Conservation (phyloP, 148 eudicot genomes). For the Rhododendron molle region DNA sequence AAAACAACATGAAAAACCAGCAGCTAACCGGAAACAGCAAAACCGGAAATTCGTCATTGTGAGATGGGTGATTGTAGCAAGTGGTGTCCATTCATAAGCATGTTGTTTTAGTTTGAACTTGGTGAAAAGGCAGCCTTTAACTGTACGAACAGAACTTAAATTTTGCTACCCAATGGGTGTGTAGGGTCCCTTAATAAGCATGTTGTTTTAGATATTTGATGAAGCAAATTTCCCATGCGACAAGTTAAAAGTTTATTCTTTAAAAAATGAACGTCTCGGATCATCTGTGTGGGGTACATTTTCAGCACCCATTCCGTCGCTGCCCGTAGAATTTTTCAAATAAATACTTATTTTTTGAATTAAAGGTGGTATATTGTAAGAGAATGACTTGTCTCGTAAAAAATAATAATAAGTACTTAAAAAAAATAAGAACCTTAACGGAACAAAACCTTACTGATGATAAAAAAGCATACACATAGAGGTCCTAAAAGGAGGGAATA, state of each 20-base stretch:
- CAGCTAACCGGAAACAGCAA: too few species aligned
- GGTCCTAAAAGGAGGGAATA: slow-evolving; percentile 15
- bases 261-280: neutral
- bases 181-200: too few species aligned
- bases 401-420: too few species aligned
- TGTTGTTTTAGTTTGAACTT: neutral
- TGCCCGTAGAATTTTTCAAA: too few species aligned
- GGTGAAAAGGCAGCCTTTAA: neutral
- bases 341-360: too few species aligned
- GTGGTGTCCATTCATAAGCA: slow-evolving; percentile 18
- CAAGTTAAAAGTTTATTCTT: neutral
- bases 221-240: neutral
- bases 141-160: neutral
- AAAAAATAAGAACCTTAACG: too few species aligned
- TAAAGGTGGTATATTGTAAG: too few species aligned
- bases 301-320: too few species aligned
- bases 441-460: neutral
- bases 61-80: slow-evolving; percentile 5
- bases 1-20: too few species aligned
- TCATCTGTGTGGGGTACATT: too few species aligned
- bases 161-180: neutral
- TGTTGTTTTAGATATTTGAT: too few species aligned
- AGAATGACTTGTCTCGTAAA: too few species aligned
- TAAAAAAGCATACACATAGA: neutral
- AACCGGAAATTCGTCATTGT: slow-evolving; percentile 15